phyloP scores from a whole-genome alignment of 495 filamentous ascomycete genomes.

The Neurospora sp. region DNA sequence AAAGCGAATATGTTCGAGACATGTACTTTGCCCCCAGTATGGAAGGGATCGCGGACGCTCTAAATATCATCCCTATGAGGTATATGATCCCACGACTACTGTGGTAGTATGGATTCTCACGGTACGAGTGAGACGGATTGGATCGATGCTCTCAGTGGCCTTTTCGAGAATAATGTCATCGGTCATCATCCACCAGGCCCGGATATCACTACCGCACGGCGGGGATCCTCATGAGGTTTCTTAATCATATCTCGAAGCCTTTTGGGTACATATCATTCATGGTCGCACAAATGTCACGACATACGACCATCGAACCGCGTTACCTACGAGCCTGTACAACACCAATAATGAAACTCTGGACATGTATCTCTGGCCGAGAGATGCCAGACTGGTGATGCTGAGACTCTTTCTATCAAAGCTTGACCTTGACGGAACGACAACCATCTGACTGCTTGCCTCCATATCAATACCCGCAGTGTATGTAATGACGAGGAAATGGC shows the following conservation, averaged over 20 bases:
- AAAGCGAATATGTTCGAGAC: background rate
- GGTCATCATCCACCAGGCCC: background rate
- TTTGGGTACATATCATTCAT: background rate
- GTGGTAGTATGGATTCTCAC: background rate
- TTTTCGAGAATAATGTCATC: background rate
- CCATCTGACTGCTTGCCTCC: background rate
- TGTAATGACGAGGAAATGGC: background rate
- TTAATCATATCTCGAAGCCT: background rate
- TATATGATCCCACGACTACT: background rate
- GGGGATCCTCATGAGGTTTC: background rate
- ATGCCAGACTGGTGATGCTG: background rate
- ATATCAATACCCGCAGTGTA: background rate
- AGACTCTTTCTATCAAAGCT: background rate
- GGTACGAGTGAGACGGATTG: background rate
- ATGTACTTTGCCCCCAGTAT: background rate
- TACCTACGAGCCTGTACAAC: background rate
- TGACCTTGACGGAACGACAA: background rate
- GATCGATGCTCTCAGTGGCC: background rate
- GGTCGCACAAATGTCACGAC: background rate
- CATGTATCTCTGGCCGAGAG: background rate
- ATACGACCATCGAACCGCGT: background rate
- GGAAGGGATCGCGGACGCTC: background rate
- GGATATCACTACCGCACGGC: background rate
- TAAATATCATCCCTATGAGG: background rate
- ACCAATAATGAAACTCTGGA: background rate